Conservation (phyloP, 306 rosid species). For the Trifolium fragiferum region DNA sequence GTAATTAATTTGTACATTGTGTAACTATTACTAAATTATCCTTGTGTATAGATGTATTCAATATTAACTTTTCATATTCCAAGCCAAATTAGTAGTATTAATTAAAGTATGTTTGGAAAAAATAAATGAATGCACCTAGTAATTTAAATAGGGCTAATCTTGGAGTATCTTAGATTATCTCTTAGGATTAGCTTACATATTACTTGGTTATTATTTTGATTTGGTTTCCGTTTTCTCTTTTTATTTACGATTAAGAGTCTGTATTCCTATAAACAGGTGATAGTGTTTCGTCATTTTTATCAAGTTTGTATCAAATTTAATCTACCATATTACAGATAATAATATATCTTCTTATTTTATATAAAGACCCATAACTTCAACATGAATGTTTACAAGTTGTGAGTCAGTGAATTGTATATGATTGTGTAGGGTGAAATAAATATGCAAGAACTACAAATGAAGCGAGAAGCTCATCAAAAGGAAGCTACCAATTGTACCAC, state of each 20-base stretch:
- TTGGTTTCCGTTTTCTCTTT: neutral
- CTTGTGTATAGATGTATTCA: no score
- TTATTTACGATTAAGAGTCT: neutral
- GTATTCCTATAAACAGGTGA: neutral
- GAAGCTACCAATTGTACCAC: conserved; percentile 32
- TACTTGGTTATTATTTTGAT: neutral
- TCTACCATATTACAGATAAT: neutral
- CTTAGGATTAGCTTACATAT: neutral
- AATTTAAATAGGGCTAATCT: neutral
- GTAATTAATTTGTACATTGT: no score
- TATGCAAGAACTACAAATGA: conserved; percentile 45
- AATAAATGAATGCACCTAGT: neutral
- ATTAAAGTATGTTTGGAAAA: no score
- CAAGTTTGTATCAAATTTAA: neutral
- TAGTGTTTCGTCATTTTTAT: neutral
- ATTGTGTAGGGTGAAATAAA: conserved; percentile 64
- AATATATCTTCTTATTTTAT: neutral
- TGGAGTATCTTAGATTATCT: neutral
- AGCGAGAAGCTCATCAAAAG: conserved; percentile 49
- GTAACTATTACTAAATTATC: no score
- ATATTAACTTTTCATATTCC: no score
- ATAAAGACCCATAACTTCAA: neutral
- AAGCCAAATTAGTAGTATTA: no score
- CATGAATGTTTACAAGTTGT: conserved; percentile 5
- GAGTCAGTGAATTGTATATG: conserved; percentile 38